Evolutionary conservation across 495 filamentous ascomycete genomes (phyloP).

Genomic region (Astrothelium subdiscretum): DNA sequence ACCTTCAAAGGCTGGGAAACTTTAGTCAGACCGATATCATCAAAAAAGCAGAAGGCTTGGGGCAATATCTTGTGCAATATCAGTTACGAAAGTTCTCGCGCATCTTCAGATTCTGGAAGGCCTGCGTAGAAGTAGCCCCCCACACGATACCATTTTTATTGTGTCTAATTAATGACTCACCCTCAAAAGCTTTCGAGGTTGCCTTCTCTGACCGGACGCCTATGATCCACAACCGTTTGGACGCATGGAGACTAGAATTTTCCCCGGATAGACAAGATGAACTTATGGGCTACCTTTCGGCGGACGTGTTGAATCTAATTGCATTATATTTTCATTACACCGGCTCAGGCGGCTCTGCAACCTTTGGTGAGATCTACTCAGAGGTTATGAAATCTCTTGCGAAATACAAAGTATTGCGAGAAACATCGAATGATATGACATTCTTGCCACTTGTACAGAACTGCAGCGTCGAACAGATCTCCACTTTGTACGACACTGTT

Average conservation of each 20-base stretch:
- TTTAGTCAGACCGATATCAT: background rate
- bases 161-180: background rate
- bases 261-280: background rate
- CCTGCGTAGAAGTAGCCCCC: background rate
- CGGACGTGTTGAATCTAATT: background rate
- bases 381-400: background rate
- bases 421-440: background rate
- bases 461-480: background rate
- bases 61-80: background rate
- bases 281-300: background rate
- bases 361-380: background rate
- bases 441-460: background rate
- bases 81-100: background rate
- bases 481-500: background rate
- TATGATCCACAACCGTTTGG: background rate
- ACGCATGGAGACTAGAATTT: background rate
- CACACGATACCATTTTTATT: background rate
- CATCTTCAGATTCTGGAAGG: background rate
- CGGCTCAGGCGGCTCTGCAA: background rate
- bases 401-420: background rate
- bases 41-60: background rate
- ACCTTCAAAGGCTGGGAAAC: background rate
- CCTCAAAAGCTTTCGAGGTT: background rate
- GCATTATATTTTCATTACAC: background rate
- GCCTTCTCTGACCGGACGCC: background rate